Evolutionary conservation across 192 early-diverging fungal species (phyloP), one percentile per base, ranked within the genome.

Genomic region (Geranomyces michiganensis): DNA sequence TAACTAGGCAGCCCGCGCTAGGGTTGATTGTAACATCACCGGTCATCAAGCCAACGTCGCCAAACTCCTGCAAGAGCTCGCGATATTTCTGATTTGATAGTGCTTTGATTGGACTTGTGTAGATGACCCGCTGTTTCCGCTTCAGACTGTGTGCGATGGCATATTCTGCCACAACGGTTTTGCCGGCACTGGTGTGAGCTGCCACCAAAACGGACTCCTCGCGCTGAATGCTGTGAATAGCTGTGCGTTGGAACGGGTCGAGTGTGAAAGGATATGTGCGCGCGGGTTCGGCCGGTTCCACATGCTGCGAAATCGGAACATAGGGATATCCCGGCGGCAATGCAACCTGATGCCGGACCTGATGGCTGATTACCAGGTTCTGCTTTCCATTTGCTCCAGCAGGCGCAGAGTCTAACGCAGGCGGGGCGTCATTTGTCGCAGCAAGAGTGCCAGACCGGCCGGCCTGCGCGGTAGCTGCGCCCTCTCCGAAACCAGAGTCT

Each of bases 81-180:
- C 97, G 83, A 69, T 94, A 99, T 84, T 99, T 99, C 84, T 99
- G 97, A 76, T 99, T 99, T 62, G 93, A 95, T 72, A 99, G 82
- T 12, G 97, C 95, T 84, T 99, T 99, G 81, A 99, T 99, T 7
- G 96, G 96, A 74, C 87, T 90, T 22, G 96, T 98, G 68, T 98
- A 98, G 68, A 98, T 96, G 29, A 96, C 96, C 17, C 94, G 84
- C 80, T 96, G 94, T 79, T 96, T 96, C 67, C 91, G 80, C 36
- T 84, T 85, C 78, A 97, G 75, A 72, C 88, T 85, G 44, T 92
- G 91, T 0, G 95, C 96, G 74, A 99, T 99, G 0, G 96, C 96
- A 78, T 97, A 99, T 75, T 99, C 96, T n/a, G 96, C 96, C 29
- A 99, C 93, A 1, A 99, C 96, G 0, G 96, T 99, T 76, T 99